A percentile compares a stretch with the other conserved stretches of the same genome.
Conservation (phyloP, 352 stramenopile genomes). For the Globisporangium orthogonon region DNA sequence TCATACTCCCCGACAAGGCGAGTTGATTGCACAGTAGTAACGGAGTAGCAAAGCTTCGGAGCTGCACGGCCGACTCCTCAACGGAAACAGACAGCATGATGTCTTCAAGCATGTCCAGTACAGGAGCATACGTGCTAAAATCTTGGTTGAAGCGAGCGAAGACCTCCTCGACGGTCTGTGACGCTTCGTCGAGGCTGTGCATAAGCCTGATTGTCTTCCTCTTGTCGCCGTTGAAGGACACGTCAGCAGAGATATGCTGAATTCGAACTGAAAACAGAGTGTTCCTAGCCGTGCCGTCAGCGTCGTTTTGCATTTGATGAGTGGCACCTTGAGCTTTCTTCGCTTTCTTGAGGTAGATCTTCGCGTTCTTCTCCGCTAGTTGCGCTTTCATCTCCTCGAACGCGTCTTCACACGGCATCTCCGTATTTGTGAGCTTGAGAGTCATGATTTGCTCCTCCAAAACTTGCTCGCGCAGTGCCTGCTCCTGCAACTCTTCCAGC, state of each 20-base stretch:
- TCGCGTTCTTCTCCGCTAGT: conserved; percentile 49
- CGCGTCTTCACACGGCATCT: conserved; percentile 27
- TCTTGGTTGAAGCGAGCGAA: conserved; percentile 18
- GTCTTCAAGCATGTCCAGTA: conserved; percentile 23
- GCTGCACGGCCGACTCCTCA: conserved; percentile 24
- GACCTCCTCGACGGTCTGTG: conserved; percentile 16
- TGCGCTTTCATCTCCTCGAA: conserved; percentile 41
- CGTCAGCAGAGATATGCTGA: conserved; percentile 23
- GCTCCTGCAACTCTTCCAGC: conserved; percentile 61
- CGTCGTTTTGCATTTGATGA: conserved; percentile 7
- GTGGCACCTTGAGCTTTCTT: conserved; percentile 24
- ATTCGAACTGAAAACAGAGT: conserved; percentile 27
- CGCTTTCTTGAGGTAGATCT: conserved; percentile 52
- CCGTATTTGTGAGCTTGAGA: conserved; percentile 49
- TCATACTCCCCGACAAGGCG: conserved; percentile 22
- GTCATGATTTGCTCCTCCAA: conserved; percentile 54
- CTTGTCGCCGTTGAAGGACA: conserved; percentile 37
- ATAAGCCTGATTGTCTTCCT: conserved; percentile 19
- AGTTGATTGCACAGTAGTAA: conserved; percentile 33
- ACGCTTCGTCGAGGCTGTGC: conserved; percentile 42
- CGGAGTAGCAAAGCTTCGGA: conserved; percentile 47
- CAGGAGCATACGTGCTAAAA: conserved; percentile 19
- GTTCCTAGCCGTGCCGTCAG: conserved; percentile 1
- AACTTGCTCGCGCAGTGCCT: conserved; percentile 51
- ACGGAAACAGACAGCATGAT: conserved; percentile 25